Base-by-base conservation (phyloP, 768 basidiomycete genomes). In the Mycena amicta region DNA sequence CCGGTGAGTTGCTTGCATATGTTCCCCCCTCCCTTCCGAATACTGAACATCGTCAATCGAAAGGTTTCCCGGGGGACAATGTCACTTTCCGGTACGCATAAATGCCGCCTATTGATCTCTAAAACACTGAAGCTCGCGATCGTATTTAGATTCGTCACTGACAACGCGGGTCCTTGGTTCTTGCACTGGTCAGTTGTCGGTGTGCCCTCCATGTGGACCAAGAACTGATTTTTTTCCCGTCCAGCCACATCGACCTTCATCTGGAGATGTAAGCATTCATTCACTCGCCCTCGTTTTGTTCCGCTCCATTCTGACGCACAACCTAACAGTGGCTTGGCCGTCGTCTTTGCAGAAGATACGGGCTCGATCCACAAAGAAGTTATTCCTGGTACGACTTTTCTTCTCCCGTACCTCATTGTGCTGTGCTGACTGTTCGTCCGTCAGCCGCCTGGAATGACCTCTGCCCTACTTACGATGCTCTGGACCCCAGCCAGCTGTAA, bases 81-180 rank as follows among this genome's bases (percentile, higher is more conserved):
- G 70, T 72, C 20, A 74, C 72, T 8, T 72, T 81, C 53, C 47
- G 47, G 43, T 45, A 8, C 22, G 43, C 22, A 45, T 8, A 15
- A 16, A 16, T 45, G 43, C n/a, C n/a, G n/a, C n/a, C n/a, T n/a
- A n/a, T n/a, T n/a, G n/a, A n/a, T n/a, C n/a, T n/a, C n/a, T n/a
- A n/a, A n/a, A n/a, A n/a, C n/a, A n/a, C n/a, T n/a, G n/a, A n/a
- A n/a, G n/a, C n/a, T n/a, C n/a, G n/a, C n/a, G n/a, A n/a, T n/a
- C n/a, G n/a, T n/a, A n/a, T n/a, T n/a, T 23, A 70, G 79, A 8
- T 79, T 79, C 61, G 66, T 70, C 15, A 77, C 77, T 3, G 73
- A 78, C 59, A 77, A 77, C 51, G 64, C 73, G 20, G 74, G 72
- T 4, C 72, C 72, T 11, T 69, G 69, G 71, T 70, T 69, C 52